Evolutionary conservation across 345 rosid genomes (phyloP), one percentile per base, ranked within the genome.

Genomic region (Theobroma cacao): DNA sequence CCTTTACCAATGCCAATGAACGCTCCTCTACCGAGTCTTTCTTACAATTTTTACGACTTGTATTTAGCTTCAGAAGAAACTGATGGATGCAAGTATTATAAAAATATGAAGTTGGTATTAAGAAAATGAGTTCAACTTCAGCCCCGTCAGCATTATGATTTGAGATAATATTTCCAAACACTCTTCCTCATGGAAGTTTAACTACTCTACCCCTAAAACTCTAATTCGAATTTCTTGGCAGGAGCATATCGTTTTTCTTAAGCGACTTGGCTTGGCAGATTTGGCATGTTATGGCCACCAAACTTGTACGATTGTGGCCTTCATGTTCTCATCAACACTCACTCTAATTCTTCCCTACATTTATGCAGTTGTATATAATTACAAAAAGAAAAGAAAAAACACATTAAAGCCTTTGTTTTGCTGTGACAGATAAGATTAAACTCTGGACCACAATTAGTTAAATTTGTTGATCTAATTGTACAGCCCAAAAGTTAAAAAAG

Each of bases 271-370:
- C 64, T 70, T 2, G 72, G 26, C 76, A 74, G 66, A 28, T 1
- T 76, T 61, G 82, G 43, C 85, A 78, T 38, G 82, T 67, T 80
- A 41, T 34, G 75, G 56, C 77, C 88, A 83, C 85, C 83, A 75
- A 79, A 50, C 61, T 20, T 71, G 43, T 47, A 15, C 5, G 15
- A 53, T 38, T 77, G 80, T 81, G 87, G 84, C 71, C 76, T 80
- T 78, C 87, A 85, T 85, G 88, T 82, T 80, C 82, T 36, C 33
- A 40, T 30, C 69, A 38, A 26, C 31, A 5, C 5, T 53, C 20
- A 1, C 11, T 28, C 20, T 62, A 13, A 62, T 30, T 0, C 67
- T n/a, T 62, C 13, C 15, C 13, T 17, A 61, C 10, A 8, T 17
- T 31, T 8, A 9, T 22, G 53, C 7, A 36, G 4, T 38, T 20